Evolutionary conservation across 2,329 filamentous ascomycete species (phyloP).

Genomic region (Xylaria sp.): DNA sequence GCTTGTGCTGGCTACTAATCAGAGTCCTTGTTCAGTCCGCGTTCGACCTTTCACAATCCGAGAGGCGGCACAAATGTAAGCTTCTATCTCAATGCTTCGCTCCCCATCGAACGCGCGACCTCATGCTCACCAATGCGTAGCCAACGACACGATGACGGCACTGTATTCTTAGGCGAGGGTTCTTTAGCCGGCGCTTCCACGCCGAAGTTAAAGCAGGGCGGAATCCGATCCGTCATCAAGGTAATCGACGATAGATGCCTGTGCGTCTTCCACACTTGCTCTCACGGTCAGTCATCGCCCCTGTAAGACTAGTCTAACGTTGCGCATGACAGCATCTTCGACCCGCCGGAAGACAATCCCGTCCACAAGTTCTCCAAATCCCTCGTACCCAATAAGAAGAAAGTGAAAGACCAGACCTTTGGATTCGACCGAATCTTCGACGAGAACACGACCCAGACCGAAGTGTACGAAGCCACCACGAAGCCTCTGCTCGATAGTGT

Average conservation of each 20-base stretch:
- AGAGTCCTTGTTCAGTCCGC: slow-evolving; percentile 45
- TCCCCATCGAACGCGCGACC: background rate
- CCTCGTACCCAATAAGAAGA: slow-evolving; percentile 77
- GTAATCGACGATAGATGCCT: slow-evolving; percentile 93
- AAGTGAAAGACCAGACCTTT: slow-evolving; percentile 95
- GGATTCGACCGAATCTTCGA: slow-evolving; percentile 96
- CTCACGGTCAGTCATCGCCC: too few species aligned
- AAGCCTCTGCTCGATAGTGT: slow-evolving; percentile 88
- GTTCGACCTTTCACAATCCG: slow-evolving; percentile 74
- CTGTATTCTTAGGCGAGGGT: slow-evolving; percentile 91
- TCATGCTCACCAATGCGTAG: slow-evolving; percentile 34
- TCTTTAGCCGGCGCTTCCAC: slow-evolving; percentile 82
- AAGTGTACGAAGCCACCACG: slow-evolving; percentile 93
- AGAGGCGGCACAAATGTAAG: slow-evolving; percentile 85
- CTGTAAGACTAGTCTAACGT: background rate
- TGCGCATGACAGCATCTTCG: slow-evolving; percentile 67
- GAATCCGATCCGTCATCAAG: slow-evolving; percentile 87
- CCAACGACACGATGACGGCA: slow-evolving; percentile 71
- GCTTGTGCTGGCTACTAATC: slow-evolving; percentile 14
- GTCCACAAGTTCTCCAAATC: slow-evolving; percentile 82
- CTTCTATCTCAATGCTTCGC: slow-evolving; percentile 2
- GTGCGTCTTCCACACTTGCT: slow-evolving; percentile 49
- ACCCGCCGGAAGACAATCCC: slow-evolving; percentile 91
- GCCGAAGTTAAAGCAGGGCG: slow-evolving; percentile 79
- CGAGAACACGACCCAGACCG: slow-evolving; percentile 83